Evolutionary conservation across 2,329 filamentous ascomycete species (phyloP).

Genomic region (Xylaria sp.): DNA sequence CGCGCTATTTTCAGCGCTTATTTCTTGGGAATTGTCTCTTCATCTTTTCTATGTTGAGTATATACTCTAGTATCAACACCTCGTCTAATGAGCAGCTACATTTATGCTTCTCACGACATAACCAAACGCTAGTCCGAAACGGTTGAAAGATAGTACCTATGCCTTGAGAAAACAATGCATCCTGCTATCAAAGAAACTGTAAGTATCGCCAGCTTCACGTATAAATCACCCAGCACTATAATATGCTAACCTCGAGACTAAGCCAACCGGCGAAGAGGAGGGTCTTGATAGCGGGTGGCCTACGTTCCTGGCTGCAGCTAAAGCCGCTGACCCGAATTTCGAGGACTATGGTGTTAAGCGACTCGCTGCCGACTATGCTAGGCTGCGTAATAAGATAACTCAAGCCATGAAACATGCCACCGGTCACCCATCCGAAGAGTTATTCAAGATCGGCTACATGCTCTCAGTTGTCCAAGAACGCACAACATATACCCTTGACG

Average conservation of each 20-base stretch:
- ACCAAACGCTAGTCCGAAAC: neutral
- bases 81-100: neutral
- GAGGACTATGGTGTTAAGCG: conserved; percentile 3
- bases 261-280: neutral
- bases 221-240: neutral
- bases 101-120: neutral
- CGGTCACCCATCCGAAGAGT: conserved; percentile 16
- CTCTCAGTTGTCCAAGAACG: conserved; percentile 15
- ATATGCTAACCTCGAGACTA: neutral
- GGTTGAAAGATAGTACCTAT: neutral
- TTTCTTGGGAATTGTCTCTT: neutral
- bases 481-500: neutral
- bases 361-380: conserved; percentile 1
- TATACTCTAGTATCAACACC: neutral
- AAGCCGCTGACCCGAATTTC: conserved; percentile 1
- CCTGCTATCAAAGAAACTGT: neutral
- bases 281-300: conserved; percentile 6
- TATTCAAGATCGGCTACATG: conserved; percentile 23
- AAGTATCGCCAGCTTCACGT: neutral
- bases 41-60: neutral
- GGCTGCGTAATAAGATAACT: neutral
- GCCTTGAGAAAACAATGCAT: neutral
- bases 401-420: conserved; percentile 9
- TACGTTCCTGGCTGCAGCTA: conserved; percentile 7
- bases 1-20: neutral